Evolutionary conservation across 192 early-diverging fungal species (phyloP).

Genomic region (Backusella macrospora): DNA sequence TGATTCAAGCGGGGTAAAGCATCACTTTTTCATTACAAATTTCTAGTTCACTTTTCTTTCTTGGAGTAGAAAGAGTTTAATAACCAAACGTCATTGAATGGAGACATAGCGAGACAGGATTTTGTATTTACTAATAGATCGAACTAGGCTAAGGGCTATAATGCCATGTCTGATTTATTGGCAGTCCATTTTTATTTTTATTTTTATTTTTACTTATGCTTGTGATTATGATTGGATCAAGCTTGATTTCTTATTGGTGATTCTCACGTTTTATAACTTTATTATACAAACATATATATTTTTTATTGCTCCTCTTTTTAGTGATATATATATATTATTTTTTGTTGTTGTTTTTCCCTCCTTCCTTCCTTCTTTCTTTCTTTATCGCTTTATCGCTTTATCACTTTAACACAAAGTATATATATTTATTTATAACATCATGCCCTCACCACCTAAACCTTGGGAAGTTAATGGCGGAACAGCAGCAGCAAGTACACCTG

Average conservation of each 20-base stretch:
- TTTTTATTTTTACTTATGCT: not conserved
- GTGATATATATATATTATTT: no score
- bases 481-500: conserved; percentile 47
- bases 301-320: no score
- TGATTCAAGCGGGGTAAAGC: not conserved
- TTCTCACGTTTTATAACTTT: not conserved
- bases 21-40: not conserved
- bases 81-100: no score
- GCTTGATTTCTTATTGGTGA: not conserved
- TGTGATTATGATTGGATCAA: not conserved
- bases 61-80: no score
- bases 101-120: no score
- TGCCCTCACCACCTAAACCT: conserved; percentile 71
- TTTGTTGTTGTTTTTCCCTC: no score
- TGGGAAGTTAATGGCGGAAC: conserved; percentile 64
- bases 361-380: not conserved
- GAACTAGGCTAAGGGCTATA: no score
- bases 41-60: not conserved
- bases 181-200: not conserved
- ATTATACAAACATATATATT: not conserved
- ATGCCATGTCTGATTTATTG: no score
- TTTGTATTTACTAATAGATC: no score
- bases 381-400: not conserved
- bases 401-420: not conserved
- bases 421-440: conserved; percentile 12